These are phyloP conservation scores for carrot (Daucus carota) DNA, from an alignment of 129 eudicot genomes.

Conservation along the genomic window DH1_v3.0 NC_030388.2:1620501-1621000, in stretches of 20 bases:
- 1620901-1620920: neutral
- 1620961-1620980: neutral
- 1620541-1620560: neutral
- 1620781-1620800: no score
- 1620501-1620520: constrained; percentile 27
- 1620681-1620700: neutral
- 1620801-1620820: neutral
- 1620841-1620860: neutral
- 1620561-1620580: neutral
- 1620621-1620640: neutral
- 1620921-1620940: neutral
- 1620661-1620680: neutral
- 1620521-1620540: constrained; percentile 5
- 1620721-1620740: neutral
- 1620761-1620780: neutral
- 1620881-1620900: neutral
- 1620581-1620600: neutral
- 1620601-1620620: neutral
- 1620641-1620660: neutral
- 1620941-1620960: neutral
- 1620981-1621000: neutral
- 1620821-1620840: neutral
- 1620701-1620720: neutral
- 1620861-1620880: neutral
- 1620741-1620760: neutral